These are phyloP conservation scores for Gardenia jasminoides DNA, from an alignment of 257 asterid species.

Conservation along the genomic window DNA sequence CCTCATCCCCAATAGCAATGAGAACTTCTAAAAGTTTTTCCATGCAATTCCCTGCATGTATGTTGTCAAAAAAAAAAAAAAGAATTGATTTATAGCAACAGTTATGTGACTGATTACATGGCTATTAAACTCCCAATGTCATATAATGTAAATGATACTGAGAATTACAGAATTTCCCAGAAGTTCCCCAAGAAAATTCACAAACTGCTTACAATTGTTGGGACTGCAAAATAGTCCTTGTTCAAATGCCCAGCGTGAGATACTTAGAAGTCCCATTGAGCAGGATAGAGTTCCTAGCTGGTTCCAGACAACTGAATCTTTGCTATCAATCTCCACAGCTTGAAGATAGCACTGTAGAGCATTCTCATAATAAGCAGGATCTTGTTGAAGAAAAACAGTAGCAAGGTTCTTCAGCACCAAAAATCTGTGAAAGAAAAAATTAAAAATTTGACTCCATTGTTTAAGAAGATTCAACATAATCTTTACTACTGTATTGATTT, in stretches of 20 bases:
- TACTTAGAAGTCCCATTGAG: constrained; percentile 90
- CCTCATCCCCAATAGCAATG: constrained; percentile 97
- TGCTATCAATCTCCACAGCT: constrained; percentile 92
- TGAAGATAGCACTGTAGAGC: constrained; percentile 94
- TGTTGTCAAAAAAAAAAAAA: constrained; percentile 9
- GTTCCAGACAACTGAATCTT: constrained; percentile 94
- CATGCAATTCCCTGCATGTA: constrained; percentile 92
- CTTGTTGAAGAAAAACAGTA: constrained; percentile 70
- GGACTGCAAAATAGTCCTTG: constrained; percentile 97
- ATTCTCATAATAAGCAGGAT: constrained; percentile 64
- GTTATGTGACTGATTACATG: not conserved
- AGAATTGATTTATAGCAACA: not conserved
- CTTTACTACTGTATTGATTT: not conserved
- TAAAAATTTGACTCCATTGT: not conserved
- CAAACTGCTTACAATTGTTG: constrained; percentile 71
- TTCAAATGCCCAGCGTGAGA: constrained; percentile 99
- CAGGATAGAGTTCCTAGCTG: constrained; percentile 93
- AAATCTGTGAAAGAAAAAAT: constrained; percentile 58
- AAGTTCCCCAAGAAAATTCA: constrained; percentile 16
- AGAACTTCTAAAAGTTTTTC: constrained; percentile 97
- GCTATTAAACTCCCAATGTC: not conserved
- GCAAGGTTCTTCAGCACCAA: constrained; percentile 95
- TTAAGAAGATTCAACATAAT: not conserved
- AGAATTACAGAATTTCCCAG: constrained; percentile 10
- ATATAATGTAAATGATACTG: constrained; percentile 13